Conservation (phyloP, 169 alveolate species). For the Cryptosporidium tyzzeri region DNA sequence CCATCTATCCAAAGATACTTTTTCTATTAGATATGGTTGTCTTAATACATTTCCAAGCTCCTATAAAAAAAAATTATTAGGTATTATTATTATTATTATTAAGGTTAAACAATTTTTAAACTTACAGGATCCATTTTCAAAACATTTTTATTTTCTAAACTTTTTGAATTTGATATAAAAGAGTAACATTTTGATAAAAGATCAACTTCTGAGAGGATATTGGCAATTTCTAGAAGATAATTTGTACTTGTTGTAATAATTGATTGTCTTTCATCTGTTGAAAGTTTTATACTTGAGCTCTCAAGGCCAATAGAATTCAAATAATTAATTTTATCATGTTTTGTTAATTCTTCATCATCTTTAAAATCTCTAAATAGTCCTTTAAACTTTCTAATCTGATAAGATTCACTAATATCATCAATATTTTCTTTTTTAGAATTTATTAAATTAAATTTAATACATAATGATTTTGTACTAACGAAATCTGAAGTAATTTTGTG, state of each 20-base stretch:
- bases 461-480: conserved; percentile 20
- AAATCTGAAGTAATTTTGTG: conserved; percentile 6
- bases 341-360: conserved; percentile 28
- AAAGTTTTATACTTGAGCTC: conserved; percentile 19
- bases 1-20: conserved; percentile 38
- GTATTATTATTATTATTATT: not conserved
- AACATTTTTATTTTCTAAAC: conserved; percentile 17
- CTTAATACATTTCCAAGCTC: conserved; percentile 34
- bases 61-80: not conserved
- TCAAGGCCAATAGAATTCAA: conserved; percentile 18
- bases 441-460: conserved; percentile 30
- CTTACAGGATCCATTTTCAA: conserved; percentile 53
- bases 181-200: conserved; percentile 37
- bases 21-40: conserved; percentile 28
- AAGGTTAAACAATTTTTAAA: not conserved
- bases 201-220: conserved; percentile 50
- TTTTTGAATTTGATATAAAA: conserved; percentile 25
- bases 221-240: conserved; percentile 29
- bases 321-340: conserved; percentile 46
- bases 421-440: conserved; percentile 30
- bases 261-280: conserved; percentile 69
- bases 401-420: conserved; percentile 37
- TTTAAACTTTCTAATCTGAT: conserved; percentile 66
- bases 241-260: conserved; percentile 51
- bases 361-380: conserved; percentile 32